Evolutionary conservation across 2,329 filamentous ascomycete species (phyloP), one percentile per base, ranked within the genome.

Genomic region (Cucurbitaria berberidis): DNA sequence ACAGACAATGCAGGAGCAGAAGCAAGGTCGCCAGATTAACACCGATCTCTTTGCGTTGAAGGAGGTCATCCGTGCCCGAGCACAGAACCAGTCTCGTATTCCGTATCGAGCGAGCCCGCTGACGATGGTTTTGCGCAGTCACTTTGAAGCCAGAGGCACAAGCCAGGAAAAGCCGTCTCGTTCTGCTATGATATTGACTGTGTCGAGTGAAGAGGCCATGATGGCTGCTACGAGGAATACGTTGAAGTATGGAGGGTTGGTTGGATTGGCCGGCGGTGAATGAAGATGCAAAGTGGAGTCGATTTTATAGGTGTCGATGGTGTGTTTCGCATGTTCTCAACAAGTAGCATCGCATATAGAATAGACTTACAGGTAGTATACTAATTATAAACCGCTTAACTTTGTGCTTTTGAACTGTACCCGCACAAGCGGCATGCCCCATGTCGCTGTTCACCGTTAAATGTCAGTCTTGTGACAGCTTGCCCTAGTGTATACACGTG

Each of bases 1-100:
- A 41, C 74, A 73, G 53, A 75, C 70, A 0, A 56, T 69, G 0
- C 72, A 78, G 42, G 78, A 80, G 52, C 69, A 68, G 11, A 73
- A 74, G 43, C 69, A 79, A 57, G 74, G 76, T 0, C 59, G 75
- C 7, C 76, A 80, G 59, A 80, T 80, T 51, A 81, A 80, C 29
- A 72, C 74, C 0, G 78, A 80, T 57, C 65, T 80, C 5, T 70
- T 81, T 8, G 74, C 77, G 0, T 59, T 80, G 43, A 80, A 80
- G 52, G 77, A 80, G 47, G 78, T 80, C 3, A 79, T 80, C n/a
- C 67, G 78, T 1, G 77, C 78, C 1, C 69, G 75, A 47, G 64
- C 76, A 0, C 49, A 47, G 19, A 66, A 64, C n/a, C 64, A 74
- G 44, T 11, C 58, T 1, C 63, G 76, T 2, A 76, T 79, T 29